phyloP scores from a whole-genome alignment of 1,284 basidiomycete species.

The Sporisorium graminicola region DNA sequence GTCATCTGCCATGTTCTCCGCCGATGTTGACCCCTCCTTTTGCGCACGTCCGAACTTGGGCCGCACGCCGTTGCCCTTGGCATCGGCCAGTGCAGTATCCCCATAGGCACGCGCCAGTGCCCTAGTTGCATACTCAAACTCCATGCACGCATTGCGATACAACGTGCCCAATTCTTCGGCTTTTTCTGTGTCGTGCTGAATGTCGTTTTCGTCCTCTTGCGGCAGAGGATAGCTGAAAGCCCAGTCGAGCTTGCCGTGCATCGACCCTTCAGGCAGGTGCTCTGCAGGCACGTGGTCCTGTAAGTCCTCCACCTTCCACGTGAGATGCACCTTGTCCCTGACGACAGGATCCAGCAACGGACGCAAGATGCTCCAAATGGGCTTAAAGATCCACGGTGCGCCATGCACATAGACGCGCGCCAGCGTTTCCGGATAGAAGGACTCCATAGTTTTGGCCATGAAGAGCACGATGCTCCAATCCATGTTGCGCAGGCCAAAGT shows the following conservation, averaged over 20 bases:
- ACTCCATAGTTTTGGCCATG: conserved; percentile 67
- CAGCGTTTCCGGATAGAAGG: conserved; percentile 62
- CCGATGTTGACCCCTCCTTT: conserved; percentile 11
- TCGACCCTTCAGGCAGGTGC: conserved; percentile 52
- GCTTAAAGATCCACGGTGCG: conserved; percentile 67
- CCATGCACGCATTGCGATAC: conserved; percentile 43
- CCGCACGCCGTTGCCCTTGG: conserved; percentile 25
- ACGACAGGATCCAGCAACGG: conserved; percentile 65
- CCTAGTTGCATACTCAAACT: conserved; percentile 59
- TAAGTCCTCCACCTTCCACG: conserved; percentile 58
- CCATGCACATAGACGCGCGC: conserved; percentile 63
- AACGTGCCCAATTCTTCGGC: conserved; percentile 30
- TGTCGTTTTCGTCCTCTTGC: conserved; percentile 53
- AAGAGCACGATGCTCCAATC: conserved; percentile 65
- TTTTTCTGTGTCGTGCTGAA: conserved; percentile 40
- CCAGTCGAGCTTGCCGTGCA: conserved; percentile 60
- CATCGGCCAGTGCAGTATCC: conserved; percentile 34
- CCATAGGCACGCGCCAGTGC: conserved; percentile 48
- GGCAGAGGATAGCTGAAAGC: conserved; percentile 53
- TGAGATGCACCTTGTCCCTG: conserved; percentile 63
- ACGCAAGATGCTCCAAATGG: conserved; percentile 63
- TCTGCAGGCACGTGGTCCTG: conserved; percentile 52
- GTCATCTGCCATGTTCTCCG: conserved; percentile 31
- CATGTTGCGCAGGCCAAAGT: conserved; percentile 66
- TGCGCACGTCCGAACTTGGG: conserved; percentile 25